Base-by-base conservation (phyloP, 2,329 filamentous ascomycete genomes). In the Pestalotiopsis sp. region DNA sequence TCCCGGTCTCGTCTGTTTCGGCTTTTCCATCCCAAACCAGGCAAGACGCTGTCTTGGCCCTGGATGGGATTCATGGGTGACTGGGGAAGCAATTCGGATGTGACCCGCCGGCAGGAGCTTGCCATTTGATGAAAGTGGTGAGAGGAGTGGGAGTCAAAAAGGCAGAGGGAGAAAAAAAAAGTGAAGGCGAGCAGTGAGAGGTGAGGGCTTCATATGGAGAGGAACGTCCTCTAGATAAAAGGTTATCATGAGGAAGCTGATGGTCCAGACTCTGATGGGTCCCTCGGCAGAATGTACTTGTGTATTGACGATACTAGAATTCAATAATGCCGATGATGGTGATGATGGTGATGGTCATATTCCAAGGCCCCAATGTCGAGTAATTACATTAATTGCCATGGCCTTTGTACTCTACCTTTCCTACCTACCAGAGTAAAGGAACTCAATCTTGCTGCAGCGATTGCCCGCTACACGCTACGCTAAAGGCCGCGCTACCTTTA, bases 11-110 rank as follows among this genome's bases (percentile, higher is more conserved):
- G 52, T 65, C 40, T 55, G 40, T 20, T 60, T 65, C 62, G 62
- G 62, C 30, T 22, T 35, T 55, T 65, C 48, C 40, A 20, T 44
- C 62, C 62, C 14, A 65, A 65, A 55, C 44, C 52, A 24, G 62
- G 62, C 48, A 65, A 65, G 44, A 38, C n/a, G 62, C 22, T 64
- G 61, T n/a, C 20, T 24, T 64, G 35, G 61, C 22, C 61, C 24
- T 5, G 38, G 38, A 30, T 48, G 38, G 61, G 48, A n/a, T 52
- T 64, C 61, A 64, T 52, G 38, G 61, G 61, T 64, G n/a, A 20
- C 30, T 20, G 26, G 58, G 58, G 56, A 26, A 60, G 58, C 58
- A 60, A 35, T 63, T 63, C 60, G 60, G 60, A 35, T 63, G 60
- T n/a, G 24, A 48, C 60, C 60, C 60, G 35, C 58, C 35, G 26